Percentiles rank a stretch among this genome's conserved stretches.
Conservation (phyloP, 768 basidiomycete genomes). For the Aureoboletus auriporus region DNA sequence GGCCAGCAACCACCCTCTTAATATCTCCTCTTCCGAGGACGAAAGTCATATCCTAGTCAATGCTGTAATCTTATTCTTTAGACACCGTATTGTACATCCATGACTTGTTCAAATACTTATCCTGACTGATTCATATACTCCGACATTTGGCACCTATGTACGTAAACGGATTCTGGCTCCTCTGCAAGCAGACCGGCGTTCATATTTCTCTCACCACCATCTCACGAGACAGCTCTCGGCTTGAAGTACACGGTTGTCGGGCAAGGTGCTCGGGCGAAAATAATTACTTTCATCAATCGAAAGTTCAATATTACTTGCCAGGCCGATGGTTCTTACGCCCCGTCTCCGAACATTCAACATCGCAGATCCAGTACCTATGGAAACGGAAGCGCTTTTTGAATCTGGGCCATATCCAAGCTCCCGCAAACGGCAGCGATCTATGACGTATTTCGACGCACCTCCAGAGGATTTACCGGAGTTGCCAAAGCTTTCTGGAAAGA, state of each 20-base stretch:
- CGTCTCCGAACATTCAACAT: constrained; percentile 34
- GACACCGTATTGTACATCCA: constrained; percentile 5
- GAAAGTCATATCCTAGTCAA: constrained; percentile 12
- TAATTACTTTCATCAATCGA: constrained; percentile 14
- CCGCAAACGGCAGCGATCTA: constrained; percentile 38
- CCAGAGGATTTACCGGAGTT: constrained; percentile 37
- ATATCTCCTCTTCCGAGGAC: background rate
- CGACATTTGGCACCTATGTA: constrained; percentile 10
- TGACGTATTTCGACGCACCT: constrained; percentile 23
- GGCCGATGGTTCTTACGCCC: constrained; percentile 32
- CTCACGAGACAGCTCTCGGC: constrained; percentile 12
- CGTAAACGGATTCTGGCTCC: constrained; percentile 24
- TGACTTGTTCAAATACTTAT: background rate
- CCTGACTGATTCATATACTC: constrained; percentile 3
- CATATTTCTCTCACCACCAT: constrained; percentile 21
- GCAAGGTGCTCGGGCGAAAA: constrained; percentile 16
- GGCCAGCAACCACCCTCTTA: constrained; percentile 1
- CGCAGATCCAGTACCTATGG: constrained; percentile 31
- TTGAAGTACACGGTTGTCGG: constrained; percentile 12
- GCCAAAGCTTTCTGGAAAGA: constrained; percentile 49
- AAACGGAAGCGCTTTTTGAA: constrained; percentile 26
- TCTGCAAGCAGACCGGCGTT: constrained; percentile 7
- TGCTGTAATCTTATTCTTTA: constrained; percentile 4
- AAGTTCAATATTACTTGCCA: constrained; percentile 9
- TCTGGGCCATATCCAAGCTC: constrained; percentile 21